Evolutionary conservation across 805 yeast species (phyloP).

Genomic region (Pichia scutulata): DNA sequence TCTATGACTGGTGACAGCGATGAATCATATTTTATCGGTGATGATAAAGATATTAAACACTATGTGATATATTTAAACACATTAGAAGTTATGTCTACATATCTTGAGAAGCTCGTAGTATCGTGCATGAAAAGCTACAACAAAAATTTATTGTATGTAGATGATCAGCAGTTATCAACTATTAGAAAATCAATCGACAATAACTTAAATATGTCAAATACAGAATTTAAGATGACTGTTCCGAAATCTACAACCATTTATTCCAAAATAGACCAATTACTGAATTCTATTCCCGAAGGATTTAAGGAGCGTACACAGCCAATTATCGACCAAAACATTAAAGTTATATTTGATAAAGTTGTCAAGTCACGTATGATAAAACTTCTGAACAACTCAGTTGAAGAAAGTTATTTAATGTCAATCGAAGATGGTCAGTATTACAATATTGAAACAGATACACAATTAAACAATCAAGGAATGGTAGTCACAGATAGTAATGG

Average conservation of each 20-base stretch:
- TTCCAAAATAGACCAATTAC: slow-evolving; percentile 2
- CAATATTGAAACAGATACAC: background rate
- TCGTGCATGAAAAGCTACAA: slow-evolving; percentile 28
- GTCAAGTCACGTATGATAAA: slow-evolving; percentile 30
- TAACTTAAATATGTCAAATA: slow-evolving; percentile 1
- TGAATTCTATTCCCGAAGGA: slow-evolving; percentile 5
- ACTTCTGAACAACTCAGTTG: slow-evolving; percentile 31
- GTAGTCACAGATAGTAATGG: background rate
- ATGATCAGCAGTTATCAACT: slow-evolving; percentile 24
- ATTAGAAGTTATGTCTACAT: slow-evolving; percentile 52
- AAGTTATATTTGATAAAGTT: slow-evolving; percentile 31
- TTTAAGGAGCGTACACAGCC: slow-evolving; percentile 7
- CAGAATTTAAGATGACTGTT: slow-evolving; percentile 16
- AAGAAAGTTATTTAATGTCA: slow-evolving; percentile 33
- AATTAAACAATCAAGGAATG: background rate
- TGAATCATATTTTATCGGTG: slow-evolving; percentile 17
- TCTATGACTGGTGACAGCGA: slow-evolving; percentile 36
- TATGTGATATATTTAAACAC: slow-evolving; percentile 70
- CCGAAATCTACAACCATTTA: slow-evolving; percentile 8
- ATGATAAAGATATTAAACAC: slow-evolving; percentile 34
- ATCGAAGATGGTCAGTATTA: slow-evolving; percentile 14
- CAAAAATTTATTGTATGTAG: slow-evolving; percentile 25
- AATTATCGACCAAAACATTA: slow-evolving; percentile 37
- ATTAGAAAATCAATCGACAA: slow-evolving; percentile 19
- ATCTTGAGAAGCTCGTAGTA: slow-evolving; percentile 46